Conservation (phyloP, 208 protist genomes). For the Angomonas ambiguus region DNA sequence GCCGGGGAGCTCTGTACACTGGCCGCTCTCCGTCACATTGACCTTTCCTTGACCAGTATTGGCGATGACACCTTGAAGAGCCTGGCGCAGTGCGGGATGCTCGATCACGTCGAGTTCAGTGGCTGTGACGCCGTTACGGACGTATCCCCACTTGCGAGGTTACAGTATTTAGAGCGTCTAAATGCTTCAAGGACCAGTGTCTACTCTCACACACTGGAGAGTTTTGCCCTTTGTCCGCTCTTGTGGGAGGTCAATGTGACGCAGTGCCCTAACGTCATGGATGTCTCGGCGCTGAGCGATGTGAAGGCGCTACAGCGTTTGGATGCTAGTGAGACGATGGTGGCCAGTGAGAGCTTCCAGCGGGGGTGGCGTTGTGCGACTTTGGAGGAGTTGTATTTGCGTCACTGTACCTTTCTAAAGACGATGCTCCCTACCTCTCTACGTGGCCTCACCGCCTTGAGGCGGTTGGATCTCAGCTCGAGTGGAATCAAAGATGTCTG, state of each 20-base stretch:
- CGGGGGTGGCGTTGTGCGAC: neutral
- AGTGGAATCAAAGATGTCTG: neutral
- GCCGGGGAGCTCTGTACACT: conserved; percentile 17
- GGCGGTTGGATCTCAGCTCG: conserved; percentile 3
- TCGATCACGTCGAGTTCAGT: conserved; percentile 26
- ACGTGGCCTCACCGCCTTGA: conserved; percentile 1
- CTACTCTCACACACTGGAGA: conserved; percentile 6
- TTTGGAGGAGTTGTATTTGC: conserved; percentile 14
- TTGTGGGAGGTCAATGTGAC: conserved; percentile 18
- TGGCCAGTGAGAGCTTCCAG: neutral
- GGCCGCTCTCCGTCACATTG: conserved; percentile 19
- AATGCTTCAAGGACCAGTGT: conserved; percentile 14
- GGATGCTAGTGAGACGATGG: conserved; percentile 1
- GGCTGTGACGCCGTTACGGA: conserved; percentile 25
- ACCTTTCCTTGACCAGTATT: conserved; percentile 24
- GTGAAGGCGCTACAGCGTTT: conserved; percentile 12
- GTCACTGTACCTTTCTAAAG: conserved; percentile 1
- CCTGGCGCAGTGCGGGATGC: conserved; percentile 17
- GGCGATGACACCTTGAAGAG: conserved; percentile 20
- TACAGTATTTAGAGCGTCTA: conserved; percentile 14
- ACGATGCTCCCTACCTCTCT: conserved; percentile 1
- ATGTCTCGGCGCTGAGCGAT: conserved; percentile 7
- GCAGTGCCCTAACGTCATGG: neutral
- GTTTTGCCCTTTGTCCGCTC: conserved; percentile 9
- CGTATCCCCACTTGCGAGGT: neutral